phyloP scores from a whole-genome alignment of 148 eudicot genomes.

The Vaccinium corymbosum region DNA sequence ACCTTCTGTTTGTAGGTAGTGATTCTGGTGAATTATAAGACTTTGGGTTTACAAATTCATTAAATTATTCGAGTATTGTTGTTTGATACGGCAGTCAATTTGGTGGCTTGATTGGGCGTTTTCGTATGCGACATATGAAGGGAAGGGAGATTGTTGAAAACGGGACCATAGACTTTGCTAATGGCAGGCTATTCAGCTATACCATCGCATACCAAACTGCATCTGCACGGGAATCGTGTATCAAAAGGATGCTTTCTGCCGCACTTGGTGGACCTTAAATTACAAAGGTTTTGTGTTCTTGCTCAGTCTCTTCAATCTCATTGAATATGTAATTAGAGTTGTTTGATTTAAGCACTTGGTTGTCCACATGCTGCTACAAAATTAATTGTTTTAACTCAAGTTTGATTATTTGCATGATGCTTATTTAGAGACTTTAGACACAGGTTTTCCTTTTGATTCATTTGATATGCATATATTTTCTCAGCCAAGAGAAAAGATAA shows the following conservation, averaged over 20 bases:
- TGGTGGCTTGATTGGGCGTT: background rate
- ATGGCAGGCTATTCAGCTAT: slow-evolving; percentile 57
- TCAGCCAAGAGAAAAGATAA: background rate
- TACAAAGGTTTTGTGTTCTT: slow-evolving; percentile 25
- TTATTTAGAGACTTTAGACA: background rate
- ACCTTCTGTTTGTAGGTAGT: background rate
- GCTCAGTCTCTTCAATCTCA: background rate
- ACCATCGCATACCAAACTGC: slow-evolving; percentile 38
- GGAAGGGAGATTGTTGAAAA: slow-evolving; percentile 31
- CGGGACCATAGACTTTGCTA: slow-evolving; percentile 9
- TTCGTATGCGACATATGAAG: background rate
- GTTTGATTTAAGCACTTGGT: background rate
- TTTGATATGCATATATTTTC: background rate
- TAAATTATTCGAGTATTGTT: background rate
- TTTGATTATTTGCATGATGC: background rate
- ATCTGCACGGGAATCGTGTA: slow-evolving; percentile 20
- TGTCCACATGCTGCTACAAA: background rate
- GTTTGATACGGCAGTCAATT: background rate
- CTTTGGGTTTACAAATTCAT: background rate
- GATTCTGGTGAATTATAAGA: background rate
- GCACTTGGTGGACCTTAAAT: slow-evolving; percentile 11
- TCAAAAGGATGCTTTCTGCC: slow-evolving; percentile 26
- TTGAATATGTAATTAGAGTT: background rate
- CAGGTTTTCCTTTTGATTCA: background rate
- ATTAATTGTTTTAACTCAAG: background rate